These are phyloP conservation scores for Colletotrichum salicis DNA, from an alignment of 2,329 filamentous ascomycete genomes.

Conservation along the genomic window DNA sequence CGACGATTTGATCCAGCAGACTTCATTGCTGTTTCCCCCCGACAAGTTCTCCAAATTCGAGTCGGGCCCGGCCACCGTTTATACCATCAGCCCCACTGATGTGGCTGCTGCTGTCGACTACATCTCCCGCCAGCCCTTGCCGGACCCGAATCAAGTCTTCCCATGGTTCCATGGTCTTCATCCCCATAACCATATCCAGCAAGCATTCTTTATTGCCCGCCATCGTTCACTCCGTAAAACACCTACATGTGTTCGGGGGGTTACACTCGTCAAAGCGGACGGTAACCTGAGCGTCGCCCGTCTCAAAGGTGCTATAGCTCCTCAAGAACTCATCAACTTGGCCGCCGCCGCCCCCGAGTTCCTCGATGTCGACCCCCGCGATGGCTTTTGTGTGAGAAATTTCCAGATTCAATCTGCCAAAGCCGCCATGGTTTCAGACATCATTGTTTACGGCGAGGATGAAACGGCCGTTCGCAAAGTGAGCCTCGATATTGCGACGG, in stretches of 20 bases:
- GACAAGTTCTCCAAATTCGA: conserved; percentile 65
- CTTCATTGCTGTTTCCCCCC: conserved; percentile 81
- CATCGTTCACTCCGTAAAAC: conserved; percentile 76
- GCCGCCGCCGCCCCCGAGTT: conserved; percentile 67
- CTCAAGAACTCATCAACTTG: conserved; percentile 78
- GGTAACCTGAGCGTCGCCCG: conserved; percentile 79
- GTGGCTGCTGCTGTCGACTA: conserved; percentile 81
- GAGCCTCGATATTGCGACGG: conserved; percentile 74
- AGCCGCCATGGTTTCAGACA: conserved; percentile 86
- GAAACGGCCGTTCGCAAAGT: conserved; percentile 70
- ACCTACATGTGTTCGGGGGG: conserved; percentile 80
- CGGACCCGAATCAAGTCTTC: conserved; percentile 87
- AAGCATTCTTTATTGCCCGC: conserved; percentile 87
- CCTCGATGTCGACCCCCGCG: conserved; percentile 83
- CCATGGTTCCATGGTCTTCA: conserved; percentile 97
- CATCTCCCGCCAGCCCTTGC: conserved; percentile 80
- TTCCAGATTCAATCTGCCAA: conserved; percentile 97
- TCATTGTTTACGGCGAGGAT: conserved; percentile 89
- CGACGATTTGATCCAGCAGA: conserved; percentile 64
- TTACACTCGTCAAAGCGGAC: conserved; percentile 90
- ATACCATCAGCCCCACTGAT: conserved; percentile 75
- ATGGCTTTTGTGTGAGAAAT: conserved; percentile 95
- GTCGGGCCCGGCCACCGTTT: conserved; percentile 70
- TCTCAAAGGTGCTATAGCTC: conserved; percentile 86
- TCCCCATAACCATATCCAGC: conserved; percentile 86